Evolutionary conservation across 2,329 filamentous ascomycete species (phyloP).

Genomic region (Trichoderma sp.): DNA sequence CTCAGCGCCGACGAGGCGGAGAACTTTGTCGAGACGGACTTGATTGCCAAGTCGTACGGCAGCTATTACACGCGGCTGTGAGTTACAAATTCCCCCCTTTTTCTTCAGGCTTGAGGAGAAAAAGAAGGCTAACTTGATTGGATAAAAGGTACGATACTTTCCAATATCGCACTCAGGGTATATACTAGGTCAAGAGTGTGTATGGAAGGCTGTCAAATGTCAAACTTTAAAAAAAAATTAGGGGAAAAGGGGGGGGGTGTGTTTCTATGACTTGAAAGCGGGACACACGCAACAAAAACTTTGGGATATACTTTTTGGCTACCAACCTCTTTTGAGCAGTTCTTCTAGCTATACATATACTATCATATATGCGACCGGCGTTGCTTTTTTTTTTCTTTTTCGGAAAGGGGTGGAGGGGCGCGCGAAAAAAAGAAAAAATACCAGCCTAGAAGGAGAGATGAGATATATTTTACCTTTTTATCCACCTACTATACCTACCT

Average conservation of each 20-base stretch:
- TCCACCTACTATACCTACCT: no score
- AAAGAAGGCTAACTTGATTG: background rate
- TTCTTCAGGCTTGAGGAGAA: background rate
- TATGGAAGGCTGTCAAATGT: background rate
- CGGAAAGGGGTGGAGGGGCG: background rate
- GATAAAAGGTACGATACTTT: slow-evolving; percentile 70
- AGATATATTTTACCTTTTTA: background rate
- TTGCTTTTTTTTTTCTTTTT: background rate
- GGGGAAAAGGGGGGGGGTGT: background rate
- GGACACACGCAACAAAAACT: background rate
- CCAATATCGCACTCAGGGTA: slow-evolving; percentile 83
- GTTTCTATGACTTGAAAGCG: background rate
- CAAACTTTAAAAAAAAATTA: background rate
- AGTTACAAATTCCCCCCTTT: slow-evolving; percentile 35
- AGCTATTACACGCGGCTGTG: slow-evolving; percentile 85
- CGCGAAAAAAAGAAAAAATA: no score
- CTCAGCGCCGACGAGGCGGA: slow-evolving; percentile 79
- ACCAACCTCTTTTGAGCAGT: background rate
- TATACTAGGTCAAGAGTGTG: slow-evolving; percentile 56
- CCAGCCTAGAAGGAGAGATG: background rate
- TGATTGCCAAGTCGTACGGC: slow-evolving; percentile 76
- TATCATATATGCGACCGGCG: slow-evolving; percentile 3
- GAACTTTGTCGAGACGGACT: slow-evolving; percentile 73
- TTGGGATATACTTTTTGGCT: background rate
- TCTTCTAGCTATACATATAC: background rate